phyloP scores from a whole-genome alignment of 257 asterid genomes.

The Voacanga thouarsii region DNA sequence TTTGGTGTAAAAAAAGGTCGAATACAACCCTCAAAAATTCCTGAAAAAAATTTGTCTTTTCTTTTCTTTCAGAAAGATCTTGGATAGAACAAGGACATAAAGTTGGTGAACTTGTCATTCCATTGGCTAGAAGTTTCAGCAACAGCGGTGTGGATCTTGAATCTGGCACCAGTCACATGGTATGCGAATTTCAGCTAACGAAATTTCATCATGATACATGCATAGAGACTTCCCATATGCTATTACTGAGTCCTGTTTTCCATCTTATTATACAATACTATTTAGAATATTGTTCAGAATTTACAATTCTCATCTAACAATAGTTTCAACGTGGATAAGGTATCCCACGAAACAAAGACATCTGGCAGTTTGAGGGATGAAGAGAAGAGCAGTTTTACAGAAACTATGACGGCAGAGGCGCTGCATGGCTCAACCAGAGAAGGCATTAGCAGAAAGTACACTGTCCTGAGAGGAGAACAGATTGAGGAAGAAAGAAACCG shows the following conservation, averaged over 20 bases:
- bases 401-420: constrained; percentile 20
- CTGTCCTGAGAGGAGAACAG: constrained; percentile 30
- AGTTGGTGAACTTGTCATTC: constrained; percentile 75
- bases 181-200: constrained; percentile 17
- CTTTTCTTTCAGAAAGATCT: constrained; percentile 45
- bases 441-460: constrained; percentile 26
- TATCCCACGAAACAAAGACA: constrained; percentile 30
- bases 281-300: background rate
- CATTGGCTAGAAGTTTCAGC: constrained; percentile 71
- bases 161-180: constrained; percentile 40
- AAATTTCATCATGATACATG: background rate
- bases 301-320: constrained; percentile 15
- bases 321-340: constrained; percentile 25
- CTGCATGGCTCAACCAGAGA: constrained; percentile 20
- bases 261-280: background rate
- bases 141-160: constrained; percentile 51
- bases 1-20: background rate
- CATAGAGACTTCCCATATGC: background rate
- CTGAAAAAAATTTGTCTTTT: background rate
- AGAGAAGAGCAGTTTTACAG: constrained; percentile 26
- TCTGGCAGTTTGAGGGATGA: constrained; percentile 33
- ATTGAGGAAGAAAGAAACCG: constrained; percentile 22
- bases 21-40: background rate
- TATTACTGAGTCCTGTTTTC: constrained; percentile 1
- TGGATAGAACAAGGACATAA: constrained; percentile 75